Conservation (phyloP, 768 basidiomycete genomes). For the Rhodotorula graminis region DNA sequence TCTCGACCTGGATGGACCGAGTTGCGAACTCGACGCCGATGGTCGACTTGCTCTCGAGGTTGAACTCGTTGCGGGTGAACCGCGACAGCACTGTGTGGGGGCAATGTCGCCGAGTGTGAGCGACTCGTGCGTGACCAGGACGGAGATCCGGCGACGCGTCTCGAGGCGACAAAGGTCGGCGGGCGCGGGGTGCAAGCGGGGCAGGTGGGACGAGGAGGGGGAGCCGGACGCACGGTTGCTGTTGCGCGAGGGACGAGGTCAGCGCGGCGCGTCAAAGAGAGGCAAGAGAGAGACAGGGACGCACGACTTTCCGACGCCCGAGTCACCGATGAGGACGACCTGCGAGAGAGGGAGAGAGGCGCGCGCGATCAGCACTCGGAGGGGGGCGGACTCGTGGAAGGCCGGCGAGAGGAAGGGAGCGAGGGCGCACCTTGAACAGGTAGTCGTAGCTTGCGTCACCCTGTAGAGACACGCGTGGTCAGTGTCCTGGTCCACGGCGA, state of each 20-base stretch:
- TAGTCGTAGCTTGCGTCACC: conserved; percentile 65
- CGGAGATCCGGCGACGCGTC: no score
- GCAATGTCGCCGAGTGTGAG: not conserved
- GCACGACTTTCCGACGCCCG: conserved; percentile 98
- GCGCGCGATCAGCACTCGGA: not conserved
- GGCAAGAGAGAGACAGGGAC: conserved; percentile 48
- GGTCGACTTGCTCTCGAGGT: conserved; percentile 96
- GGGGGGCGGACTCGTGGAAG: not conserved
- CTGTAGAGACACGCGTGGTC: not conserved
- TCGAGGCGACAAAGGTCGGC: not conserved
- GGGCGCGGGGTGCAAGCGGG: not conserved
- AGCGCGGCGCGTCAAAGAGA: not conserved
- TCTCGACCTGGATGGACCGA: conserved; percentile 87
- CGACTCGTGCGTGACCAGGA: no score
- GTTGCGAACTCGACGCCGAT: conserved; percentile 98
- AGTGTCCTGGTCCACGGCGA: not conserved
- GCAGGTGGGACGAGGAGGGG: not conserved
- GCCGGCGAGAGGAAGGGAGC: not conserved
- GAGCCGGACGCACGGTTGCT: conserved; percentile 59
- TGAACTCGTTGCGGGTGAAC: conserved; percentile 99
- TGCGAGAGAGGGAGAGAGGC: conserved; percentile 44
- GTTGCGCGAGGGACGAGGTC: conserved; percentile 1
- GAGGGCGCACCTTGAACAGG: conserved; percentile 80
- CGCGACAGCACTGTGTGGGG: conserved; percentile 80
- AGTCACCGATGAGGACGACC: conserved; percentile 99